Base-by-base conservation (phyloP, 129 eudicot genomes). In the Helianthus tuberosus region DNA sequence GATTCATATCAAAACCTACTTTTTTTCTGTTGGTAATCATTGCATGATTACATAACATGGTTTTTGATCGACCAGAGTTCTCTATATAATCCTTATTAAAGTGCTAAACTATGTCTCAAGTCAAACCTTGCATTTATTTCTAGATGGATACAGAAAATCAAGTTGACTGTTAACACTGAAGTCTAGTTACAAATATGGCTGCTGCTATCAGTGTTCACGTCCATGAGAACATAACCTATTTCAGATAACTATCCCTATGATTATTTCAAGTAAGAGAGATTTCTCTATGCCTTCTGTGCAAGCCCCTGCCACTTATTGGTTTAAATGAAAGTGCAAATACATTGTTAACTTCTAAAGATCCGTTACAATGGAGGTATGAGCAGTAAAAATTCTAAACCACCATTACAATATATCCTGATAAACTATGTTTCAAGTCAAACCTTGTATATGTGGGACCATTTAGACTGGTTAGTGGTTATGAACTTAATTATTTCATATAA, bases 41-140 rank as follows among this genome's bases (percentile, higher is more conserved):
- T n/a, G n/a, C n/a, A n/a, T n/a, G n/a, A 25, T 25, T 25, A 25
- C 29, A 25, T 25, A 25, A 25, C 29, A 25, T 25, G 29, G n/a
- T 25, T 25, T 25, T 25, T 25, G 29, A 25, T 25, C 29, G 29
- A 25, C 29, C 29, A 25, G 29, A 25, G 29, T 25, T 25, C 29
- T 25, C 29, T 25, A 25, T 25, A 25, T 25, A 25, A 25, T 25
- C 29, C 29, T 25, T 25, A 25, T 25, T 25, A 25, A 25, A 25
- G 2, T 25, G 23, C 46, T 49, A 66, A 43, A 66, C 16, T 66
- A 20, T 66, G 53, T 66, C 71, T 46, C 50, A 46, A 12, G 13
- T 44, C 71, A 66, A 66, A 66, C 36, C 46, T 44, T 17, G 38
- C 36, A 20, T 66, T 43, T 20, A 66, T 66, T 46, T 66, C 16